Evolutionary conservation across 179 eudicot species (phyloP).

Genomic region (Nepenthes alata): DNA sequence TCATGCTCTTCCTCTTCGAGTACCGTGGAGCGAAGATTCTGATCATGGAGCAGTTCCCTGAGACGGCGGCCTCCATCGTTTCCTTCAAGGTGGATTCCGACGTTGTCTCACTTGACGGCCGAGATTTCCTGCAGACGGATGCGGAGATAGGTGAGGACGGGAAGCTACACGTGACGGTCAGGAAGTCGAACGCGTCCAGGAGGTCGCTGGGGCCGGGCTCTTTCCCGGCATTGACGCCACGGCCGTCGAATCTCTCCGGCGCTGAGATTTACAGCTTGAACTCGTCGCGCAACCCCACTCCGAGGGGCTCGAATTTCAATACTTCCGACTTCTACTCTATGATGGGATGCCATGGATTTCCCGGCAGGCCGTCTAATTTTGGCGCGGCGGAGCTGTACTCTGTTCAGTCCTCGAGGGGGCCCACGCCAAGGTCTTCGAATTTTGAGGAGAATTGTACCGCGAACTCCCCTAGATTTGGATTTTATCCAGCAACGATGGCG

Average conservation of each 20-base stretch:
- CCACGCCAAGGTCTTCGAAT: constrained; percentile 69
- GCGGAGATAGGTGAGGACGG: constrained; percentile 60
- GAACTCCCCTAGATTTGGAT: constrained; percentile 52
- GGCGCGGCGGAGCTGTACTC: constrained; percentile 49
- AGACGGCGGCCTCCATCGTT: constrained; percentile 60
- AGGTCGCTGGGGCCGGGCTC: constrained; percentile 21
- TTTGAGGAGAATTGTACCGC: constrained; percentile 51
- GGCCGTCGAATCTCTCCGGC: constrained; percentile 77
- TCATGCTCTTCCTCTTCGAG: constrained; percentile 48
- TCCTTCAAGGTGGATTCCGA: constrained; percentile 64
- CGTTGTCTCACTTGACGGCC: constrained; percentile 56
- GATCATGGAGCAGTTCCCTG: constrained; percentile 66
- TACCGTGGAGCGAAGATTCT: constrained; percentile 62
- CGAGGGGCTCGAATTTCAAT: constrained; percentile 76
- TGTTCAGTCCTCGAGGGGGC: constrained; percentile 52
- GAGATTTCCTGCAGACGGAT: constrained; percentile 50
- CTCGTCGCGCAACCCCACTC: constrained; percentile 79
- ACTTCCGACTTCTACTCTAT: constrained; percentile 72
- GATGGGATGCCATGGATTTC: constrained; percentile 58
- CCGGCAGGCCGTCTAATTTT: constrained; percentile 24
- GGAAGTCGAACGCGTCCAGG: constrained; percentile 58
- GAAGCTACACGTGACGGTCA: constrained; percentile 50
- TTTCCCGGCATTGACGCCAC: constrained; percentile 30
- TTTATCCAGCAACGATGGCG: constrained; percentile 24
- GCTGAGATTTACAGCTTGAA: constrained; percentile 86